Base-by-base conservation (phyloP, 495 filamentous ascomycete genomes). In the Letharia columbiana region DNA sequence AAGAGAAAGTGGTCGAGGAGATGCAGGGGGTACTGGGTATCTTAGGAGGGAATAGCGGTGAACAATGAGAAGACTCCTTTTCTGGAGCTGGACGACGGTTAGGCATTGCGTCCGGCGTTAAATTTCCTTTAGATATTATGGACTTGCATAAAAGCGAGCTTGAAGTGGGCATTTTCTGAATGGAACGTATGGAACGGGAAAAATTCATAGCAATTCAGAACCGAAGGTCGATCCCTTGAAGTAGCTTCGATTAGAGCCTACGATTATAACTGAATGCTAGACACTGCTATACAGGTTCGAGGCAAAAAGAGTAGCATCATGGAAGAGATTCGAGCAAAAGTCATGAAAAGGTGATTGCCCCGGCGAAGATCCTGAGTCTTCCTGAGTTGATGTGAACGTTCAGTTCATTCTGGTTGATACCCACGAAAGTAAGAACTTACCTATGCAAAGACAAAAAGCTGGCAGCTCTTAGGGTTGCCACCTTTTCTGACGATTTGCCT, bases 1-100 rank as follows among this genome's bases (percentile, higher is more conserved):
- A 93, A 75, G 88, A 90, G 78, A 88, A 84, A 77, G 80, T 89
- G 20, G 79, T 91, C 23, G 75, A 69, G 59, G 86, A 91, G 75
- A 75, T 95, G 72, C 76, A 41, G 59, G 50, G 23, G n/a, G 42
- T 67, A 23, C 60, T 67, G 50, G 61, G 54, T 3, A 60, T 70
- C 37, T 62, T 70, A 40, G 65, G 62, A 2, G 56, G 60, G 28
- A 50, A 45, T 40, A 56, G 57, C 18, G 65, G 41, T 17, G 63
- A 57, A 37, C 11, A 12, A 57, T 57, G 33, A 35, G 54, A 17
- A 9, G 23, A 28, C n/a, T 11, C 31, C 0, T 57, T 37, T 2
- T 17, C 15, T 37, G 33, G 54, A 39, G 37, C 31, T 35, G 6
- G 17, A 37, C 8, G 31, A n/a, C 9, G 33, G 7, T 57, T 57